Percentiles rank a stretch among this genome's conserved stretches.
phyloP scores from a whole-genome alignment of 306 rosid species.

The Mimosa pudica region DNA sequence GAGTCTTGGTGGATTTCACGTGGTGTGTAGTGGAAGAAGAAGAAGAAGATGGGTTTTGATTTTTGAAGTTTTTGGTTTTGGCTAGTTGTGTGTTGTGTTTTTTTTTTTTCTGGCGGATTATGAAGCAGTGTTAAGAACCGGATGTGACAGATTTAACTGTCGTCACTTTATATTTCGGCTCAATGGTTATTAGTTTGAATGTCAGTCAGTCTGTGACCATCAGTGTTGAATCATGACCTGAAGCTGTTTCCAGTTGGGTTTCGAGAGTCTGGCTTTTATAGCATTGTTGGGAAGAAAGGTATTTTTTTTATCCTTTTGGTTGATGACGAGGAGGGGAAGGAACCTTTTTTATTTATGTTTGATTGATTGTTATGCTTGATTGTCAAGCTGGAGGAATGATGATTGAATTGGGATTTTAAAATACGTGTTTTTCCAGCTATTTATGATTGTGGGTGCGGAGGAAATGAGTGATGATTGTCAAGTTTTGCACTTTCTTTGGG shows the following conservation, averaged over 20 bases:
- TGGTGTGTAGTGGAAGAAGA: constrained; percentile 11
- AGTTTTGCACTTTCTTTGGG: background rate
- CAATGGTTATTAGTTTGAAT: no score
- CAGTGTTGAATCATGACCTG: no score
- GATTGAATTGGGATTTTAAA: background rate
- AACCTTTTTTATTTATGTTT: constrained; percentile 13
- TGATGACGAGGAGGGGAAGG: constrained; percentile 33
- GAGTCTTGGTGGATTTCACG: constrained; percentile 37
- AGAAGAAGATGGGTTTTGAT: background rate
- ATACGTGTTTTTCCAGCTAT: constrained; percentile 20
- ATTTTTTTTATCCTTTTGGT: constrained; percentile 28
- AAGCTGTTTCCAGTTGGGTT: no score
- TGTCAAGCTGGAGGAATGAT: constrained; percentile 28
- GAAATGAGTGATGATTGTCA: background rate
- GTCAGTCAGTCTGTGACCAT: no score
- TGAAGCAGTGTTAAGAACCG: background rate
- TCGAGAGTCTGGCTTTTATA: no score
- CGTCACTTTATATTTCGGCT: no score
- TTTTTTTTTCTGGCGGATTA: background rate
- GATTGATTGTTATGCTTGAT: background rate
- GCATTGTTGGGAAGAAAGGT: constrained; percentile 4
- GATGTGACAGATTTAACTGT: no score
- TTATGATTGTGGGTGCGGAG: constrained; percentile 9
- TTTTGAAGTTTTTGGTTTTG: background rate
- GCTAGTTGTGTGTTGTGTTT: constrained; percentile 18